Evolutionary conservation across 495 filamentous ascomycete species (phyloP), one percentile per base, ranked within the genome.

Genomic region (Xylaria cubensis): DNA sequence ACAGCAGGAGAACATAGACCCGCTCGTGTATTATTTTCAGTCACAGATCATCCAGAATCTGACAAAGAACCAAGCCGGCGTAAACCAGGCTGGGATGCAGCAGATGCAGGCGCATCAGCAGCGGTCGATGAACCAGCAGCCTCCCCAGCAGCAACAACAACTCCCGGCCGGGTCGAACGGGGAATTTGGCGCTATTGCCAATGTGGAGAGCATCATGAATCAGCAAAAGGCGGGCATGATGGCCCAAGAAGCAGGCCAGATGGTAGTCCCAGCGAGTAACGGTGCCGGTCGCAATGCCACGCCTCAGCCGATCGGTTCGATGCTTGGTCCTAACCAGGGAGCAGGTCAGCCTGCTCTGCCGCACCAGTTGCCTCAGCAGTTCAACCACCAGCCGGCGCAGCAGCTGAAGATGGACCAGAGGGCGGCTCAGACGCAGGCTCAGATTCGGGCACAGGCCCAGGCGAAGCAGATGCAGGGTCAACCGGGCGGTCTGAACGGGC

Each of bases 261-360:
- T 84, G 72, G 85, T 87, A 4, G 86, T 88, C 0, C 86, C 86
- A 42, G 84, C 80, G 0, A 87, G 80, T 63, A 78, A 75, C 44
- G 82, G 82, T 39, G 81, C 83, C n/a, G 82, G 80, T 8, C 81
- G 83, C 53, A 83, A 82, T 70, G 76, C 76, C 12, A 82, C 83
- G 6, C 80, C 81, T 21, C 80, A 82, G 21, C 80, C 82, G 13
- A 82, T 85, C 74, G 77, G 76, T 34, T 81, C 78, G 34, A 64
- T 81, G 67, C 78, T 78, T n/a, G 80, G 72, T 29, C 78, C 84
- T 21, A 77, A 78, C 44, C 77, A 81, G 50, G 75, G 75, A 0
- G 74, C 74, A 9, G 80, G 79, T 67, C 83, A 84, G 59, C 44
- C 75, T 36, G 70, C 79, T 9, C 76, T 80, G 10, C 77, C 76